Evolutionary conservation across 176 grass and related monocot species (phyloP), one percentile per base, ranked within the genome.

Genomic region (Oryza nivara): DNA sequence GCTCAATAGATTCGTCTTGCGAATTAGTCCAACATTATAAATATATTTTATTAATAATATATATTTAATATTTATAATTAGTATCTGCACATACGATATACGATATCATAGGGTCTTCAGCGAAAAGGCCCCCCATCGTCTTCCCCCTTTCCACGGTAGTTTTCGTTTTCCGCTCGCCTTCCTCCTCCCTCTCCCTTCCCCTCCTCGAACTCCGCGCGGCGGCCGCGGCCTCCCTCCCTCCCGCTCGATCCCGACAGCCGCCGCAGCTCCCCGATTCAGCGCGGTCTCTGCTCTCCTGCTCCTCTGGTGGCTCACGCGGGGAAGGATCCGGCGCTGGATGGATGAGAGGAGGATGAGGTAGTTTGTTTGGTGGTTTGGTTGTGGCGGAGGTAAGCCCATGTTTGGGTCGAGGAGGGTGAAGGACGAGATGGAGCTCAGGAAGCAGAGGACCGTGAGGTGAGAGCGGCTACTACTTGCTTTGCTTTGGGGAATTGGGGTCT

Each of bases 391-490:
- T 84, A 35, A 25, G 70, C 86, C 86, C 77, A 95, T 93, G 89
- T 86, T 98, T 66, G 93, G 88, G 46, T 95, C 91, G 43, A 87
- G 87, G 73, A 90, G 81, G 82, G 88, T 94, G 72, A 90, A 95
- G 32, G 96, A 88, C 47, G 89, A 90, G 85, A 54, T 49, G 66
- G 88, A 75, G 86, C 70, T 95, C 60, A 71, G 47, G 75, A 89
- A 78, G 83, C 91, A 95, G 83, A 88, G 93, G 71, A 90, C 91
- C 46, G 91, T 98, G 7, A 98, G 96, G 96, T 98, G 82, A 95
- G 89, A 75, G 10, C 76, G 1, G 0, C 23, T 38, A 19, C 38
- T 41, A 41, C 40, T 36, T 41, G 41, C 10, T 77, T 28, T 19
- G 19, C 41, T 71, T 71, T 38, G 28, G 45, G 45, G 28, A 28